Conservation (phyloP, 768 basidiomycete genomes). For the Mrakia frigida region DNA sequence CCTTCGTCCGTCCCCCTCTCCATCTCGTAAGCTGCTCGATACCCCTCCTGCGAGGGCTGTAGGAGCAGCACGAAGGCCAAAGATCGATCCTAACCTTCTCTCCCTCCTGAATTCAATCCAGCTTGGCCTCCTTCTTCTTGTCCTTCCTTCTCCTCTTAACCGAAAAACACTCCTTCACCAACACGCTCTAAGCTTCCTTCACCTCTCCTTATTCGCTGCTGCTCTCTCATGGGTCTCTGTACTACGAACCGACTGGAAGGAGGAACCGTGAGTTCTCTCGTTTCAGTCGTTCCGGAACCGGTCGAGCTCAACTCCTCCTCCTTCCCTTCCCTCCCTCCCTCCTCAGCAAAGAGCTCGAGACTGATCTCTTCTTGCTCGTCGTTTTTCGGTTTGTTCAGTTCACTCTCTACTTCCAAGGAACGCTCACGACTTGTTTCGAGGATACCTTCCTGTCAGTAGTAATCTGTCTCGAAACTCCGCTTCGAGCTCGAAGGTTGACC, state of each 20-base stretch:
- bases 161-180: neutral
- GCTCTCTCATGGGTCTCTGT: neutral
- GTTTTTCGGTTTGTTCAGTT: neutral
- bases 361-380: neutral
- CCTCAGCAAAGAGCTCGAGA: neutral
- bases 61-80: too few species aligned
- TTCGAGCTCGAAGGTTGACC: too few species aligned
- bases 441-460: neutral
- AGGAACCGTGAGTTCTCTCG: neutral
- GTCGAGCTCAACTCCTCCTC: neutral
- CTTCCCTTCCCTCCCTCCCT: neutral
- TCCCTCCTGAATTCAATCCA: too few species aligned
- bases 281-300: too few species aligned
- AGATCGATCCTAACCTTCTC: too few species aligned
- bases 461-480: neutral
- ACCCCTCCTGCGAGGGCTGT: too few species aligned
- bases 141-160: neutral
- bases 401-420: constrained; percentile 9
- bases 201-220: neutral
- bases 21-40: too few species aligned
- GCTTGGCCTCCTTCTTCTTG: too few species aligned
- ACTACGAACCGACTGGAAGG: neutral
- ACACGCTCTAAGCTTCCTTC: too few species aligned
- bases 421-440: neutral
- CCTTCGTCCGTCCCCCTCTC: too few species aligned